These are phyloP conservation scores for Aspergillus pseudoviridinutans DNA, from an alignment of 2,329 filamentous ascomycete species.

Conservation along the genomic window DNA sequence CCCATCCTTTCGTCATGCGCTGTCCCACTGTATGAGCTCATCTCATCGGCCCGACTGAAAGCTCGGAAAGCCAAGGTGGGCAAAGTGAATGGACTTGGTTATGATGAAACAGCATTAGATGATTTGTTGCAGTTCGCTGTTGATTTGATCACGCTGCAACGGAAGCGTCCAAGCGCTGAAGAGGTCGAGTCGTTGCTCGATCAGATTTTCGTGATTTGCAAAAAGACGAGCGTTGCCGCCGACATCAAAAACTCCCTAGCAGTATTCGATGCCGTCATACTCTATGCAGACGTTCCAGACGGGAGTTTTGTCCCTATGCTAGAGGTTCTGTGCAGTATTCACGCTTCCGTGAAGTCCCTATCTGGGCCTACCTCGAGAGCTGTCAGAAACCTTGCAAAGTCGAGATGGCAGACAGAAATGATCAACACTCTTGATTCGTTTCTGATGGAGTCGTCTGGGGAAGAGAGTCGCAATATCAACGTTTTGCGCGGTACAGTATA, in stretches of 20 bases:
- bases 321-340: slow-evolving; percentile 43
- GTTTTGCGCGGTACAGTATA: slow-evolving; percentile 39
- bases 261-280: slow-evolving; percentile 41
- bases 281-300: slow-evolving; percentile 38
- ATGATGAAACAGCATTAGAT: slow-evolving; percentile 35
- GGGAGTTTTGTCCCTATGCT: slow-evolving; percentile 34
- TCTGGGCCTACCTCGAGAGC: slow-evolving; percentile 41
- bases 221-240: slow-evolving; percentile 36
- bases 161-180: slow-evolving; percentile 30
- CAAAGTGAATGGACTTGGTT: slow-evolving; percentile 27
- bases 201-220: slow-evolving; percentile 38
- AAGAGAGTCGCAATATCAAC: slow-evolving; percentile 36
- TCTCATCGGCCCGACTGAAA: slow-evolving; percentile 34
- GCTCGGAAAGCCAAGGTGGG: slow-evolving; percentile 33
- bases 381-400: slow-evolving; percentile 41
- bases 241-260: slow-evolving; percentile 42
- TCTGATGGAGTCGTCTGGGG: slow-evolving; percentile 30
- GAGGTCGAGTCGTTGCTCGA: slow-evolving; percentile 36
- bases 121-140: slow-evolving; percentile 41
- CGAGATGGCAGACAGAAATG: slow-evolving; percentile 36
- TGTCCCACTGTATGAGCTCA: slow-evolving; percentile 35
- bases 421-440: slow-evolving; percentile 35
- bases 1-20: slow-evolving; percentile 39
- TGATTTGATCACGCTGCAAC: slow-evolving; percentile 41
- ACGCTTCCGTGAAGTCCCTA: slow-evolving; percentile 41